Conservation (phyloP, 202 grass and related monocot genomes). For the Panicum virgatum region DNA sequence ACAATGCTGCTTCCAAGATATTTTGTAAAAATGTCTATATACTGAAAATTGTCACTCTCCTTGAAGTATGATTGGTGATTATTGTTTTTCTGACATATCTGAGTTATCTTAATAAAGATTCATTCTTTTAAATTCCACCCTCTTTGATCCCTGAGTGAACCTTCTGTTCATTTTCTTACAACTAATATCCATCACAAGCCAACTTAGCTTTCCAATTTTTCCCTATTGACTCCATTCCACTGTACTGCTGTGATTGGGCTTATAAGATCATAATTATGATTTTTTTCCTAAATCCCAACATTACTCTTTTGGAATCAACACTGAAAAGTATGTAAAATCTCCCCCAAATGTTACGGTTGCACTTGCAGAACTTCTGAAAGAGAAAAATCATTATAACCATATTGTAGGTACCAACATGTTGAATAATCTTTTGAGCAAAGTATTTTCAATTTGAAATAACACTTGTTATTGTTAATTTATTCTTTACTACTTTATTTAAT, state of each 20-base stretch:
- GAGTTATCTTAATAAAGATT: slow-evolving; percentile 9
- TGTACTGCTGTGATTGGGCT: slow-evolving; percentile 3
- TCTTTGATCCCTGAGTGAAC: neutral
- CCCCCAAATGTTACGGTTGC: neutral
- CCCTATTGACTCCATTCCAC: slow-evolving; percentile 4
- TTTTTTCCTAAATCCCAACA: neutral
- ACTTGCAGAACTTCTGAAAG: neutral
- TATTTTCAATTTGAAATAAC: neutral
- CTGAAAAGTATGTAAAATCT: neutral
- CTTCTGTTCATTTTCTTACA: slow-evolving; percentile 10
- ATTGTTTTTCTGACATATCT: slow-evolving; percentile 7
- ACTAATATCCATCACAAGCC: neutral
- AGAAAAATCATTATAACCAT: neutral
- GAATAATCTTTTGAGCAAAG: neutral
- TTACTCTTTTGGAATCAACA: neutral
- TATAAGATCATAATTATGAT: slow-evolving; percentile 1
- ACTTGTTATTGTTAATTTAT: neutral
- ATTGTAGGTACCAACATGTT: neutral
- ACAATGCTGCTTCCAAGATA: slow-evolving; percentile 26
- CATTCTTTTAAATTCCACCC: neutral
- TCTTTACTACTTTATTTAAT: neutral
- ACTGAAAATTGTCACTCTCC: neutral
- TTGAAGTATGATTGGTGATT: neutral
- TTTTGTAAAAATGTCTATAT: slow-evolving; percentile 1
- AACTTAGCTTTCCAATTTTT: slow-evolving; percentile 3